Evolutionary conservation across 176 grass and related monocot genomes (phyloP), one percentile per base, ranked within the genome.

Genomic region (Oryza rufipogon): DNA sequence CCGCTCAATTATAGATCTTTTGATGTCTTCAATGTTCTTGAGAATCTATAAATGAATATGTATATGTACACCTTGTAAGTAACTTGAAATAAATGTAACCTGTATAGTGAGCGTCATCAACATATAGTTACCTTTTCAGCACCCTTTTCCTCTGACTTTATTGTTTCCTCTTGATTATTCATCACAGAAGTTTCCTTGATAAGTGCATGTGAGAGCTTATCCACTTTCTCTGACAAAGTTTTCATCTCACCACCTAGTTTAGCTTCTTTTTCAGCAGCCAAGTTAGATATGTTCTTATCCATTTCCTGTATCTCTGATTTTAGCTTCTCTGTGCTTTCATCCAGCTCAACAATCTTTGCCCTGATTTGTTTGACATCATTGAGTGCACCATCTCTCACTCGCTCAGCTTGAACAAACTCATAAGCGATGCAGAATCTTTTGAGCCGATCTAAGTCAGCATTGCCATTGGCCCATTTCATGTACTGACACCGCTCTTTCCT

Each of bases 111-210:
- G 30, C 10, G 42, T 70, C 47, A 64, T 68, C 58, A 82, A 64
- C 78, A 38, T 80, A 39, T 67, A 42, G 74, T 72, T 68, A 99
- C 96, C 96, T 94, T 99, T 56, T 91, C 76, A 75, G 61, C 75
- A 22, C 70, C 85, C 42, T 78, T 90, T 77, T 94, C 83, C 86
- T 99, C 96, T 39, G 91, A 83, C 34, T 78, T 90, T 22, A 99
- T 77, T 47, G 74, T 90, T 80, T 99, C 96, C 81, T 94, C 91
- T 81, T 92, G 86, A 80, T 99, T 94, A 65, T 83, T 85, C 93
- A 99, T 85, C 68, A 95, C 79, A 69, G 96, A 96, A 85, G 93
- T 89, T 85, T 99, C 93, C 88, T 99, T 99, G 41, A 99, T 92
- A 76, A 99, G 93, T 41, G 60, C 74, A 60, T 88, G 93, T 34